Evolutionary conservation across 2,329 filamentous ascomycete species (phyloP), one percentile per base, ranked within the genome.

Genomic region (Fusarium brevicatenulatum): DNA sequence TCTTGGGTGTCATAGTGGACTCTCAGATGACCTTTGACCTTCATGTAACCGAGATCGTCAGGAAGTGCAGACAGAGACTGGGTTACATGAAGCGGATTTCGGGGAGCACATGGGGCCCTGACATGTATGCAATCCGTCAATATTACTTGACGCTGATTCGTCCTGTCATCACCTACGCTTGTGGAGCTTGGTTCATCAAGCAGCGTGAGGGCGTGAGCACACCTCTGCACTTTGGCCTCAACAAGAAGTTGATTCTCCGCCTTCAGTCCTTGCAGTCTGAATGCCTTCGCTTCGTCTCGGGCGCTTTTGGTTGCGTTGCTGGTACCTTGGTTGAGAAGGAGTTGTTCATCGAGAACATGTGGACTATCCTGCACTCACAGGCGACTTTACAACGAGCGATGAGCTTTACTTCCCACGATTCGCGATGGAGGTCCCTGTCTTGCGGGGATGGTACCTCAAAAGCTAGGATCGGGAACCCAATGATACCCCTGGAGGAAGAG

Each of bases 171-270:
- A 52, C 62, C 7, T 71, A 70, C 39, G 69, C 56, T 12, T 71
- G 54, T 30, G 61, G 50, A n/a, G 61, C 66, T 13, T 71, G 66
- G 69, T 70, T 66, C 34, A 54, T 63, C 28, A 49, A 46, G 30
- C 21, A 36, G 12, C 9, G 30, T 5, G 19, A 50, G 47, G 19
- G n/a, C 9, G 47, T 50, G 11, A 42, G 9, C 23, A 10, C 42
- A 8, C 54, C 4, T 3, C n/a, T 21, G 40, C 11, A 25, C 21
- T 46, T 57, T 25, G n/a, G 11, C 4, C 23, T 46, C 54, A 21
- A 10, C 18, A 36, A 15, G 9, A 34, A 19, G 10, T 4, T 21
- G 30, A 28, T 57, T 19, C 16, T 16, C 21, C 30, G 13, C 5
- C 54, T 46, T 18, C n/a, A 57, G n/a, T 15, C 32, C 3, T 19